Base-by-base conservation (phyloP, 2,329 filamentous ascomycete species). In the Dactylellina haptotyla region DNA sequence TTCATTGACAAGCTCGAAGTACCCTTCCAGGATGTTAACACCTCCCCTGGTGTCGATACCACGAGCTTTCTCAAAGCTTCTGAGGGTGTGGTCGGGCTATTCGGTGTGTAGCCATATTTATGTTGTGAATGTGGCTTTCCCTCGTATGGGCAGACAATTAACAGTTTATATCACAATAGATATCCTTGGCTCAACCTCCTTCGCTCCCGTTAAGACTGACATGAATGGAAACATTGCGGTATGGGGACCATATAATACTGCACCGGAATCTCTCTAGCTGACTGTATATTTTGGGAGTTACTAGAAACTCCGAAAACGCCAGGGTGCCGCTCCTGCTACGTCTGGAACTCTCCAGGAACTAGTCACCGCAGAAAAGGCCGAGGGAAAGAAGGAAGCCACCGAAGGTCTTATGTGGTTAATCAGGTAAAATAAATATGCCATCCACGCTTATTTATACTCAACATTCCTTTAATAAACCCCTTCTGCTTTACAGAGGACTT, bases 181-280 rank as follows among this genome's bases (percentile, higher is more conserved):
- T 80, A 82, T 85, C 65, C 84, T 90, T 58, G 88, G 88, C 75
- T 85, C 86, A 46, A 87, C 90, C 32, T 93, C 93, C 76, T 98
- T 99, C 83, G 88, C 85, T 62, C 90, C 92, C 25, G 94, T 98
- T 80, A 97, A 97, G 87, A 90, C 83, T 77, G 95, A 99, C 82
- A 91, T 99, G 84, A 82, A 87, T 53, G 91, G 91, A 81, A 99
- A 99, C 83, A 87, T 98, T 83, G 93, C 93, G 87, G 92, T 95
- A 81, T 76, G n/a, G 25, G 12, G 8, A 6, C 45, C n/a, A 9
- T 23, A 50, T 18, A 30, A 50, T 9, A n/a, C n/a, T n/a, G n/a
- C n/a, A n/a, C n/a, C n/a, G n/a, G n/a, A n/a, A n/a, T n/a, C n/a
- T n/a, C n/a, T n/a, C n/a, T n/a, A 45, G 2, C 16, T n/a, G 20